Conservation (phyloP, 2,329 filamentous ascomycete species). For the Fusarium veterinarium region DNA sequence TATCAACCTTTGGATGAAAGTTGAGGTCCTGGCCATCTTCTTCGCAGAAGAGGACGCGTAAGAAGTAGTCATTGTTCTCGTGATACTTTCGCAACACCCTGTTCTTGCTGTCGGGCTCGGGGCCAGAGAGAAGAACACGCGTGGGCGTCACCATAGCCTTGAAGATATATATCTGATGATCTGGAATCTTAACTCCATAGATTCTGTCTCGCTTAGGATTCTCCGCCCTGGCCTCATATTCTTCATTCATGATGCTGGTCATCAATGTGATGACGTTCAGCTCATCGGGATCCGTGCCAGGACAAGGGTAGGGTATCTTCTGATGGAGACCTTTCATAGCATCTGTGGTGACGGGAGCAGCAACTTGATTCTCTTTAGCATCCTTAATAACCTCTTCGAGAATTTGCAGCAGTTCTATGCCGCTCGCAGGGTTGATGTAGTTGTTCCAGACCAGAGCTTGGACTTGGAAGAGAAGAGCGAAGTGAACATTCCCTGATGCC, state of each 20-base stretch:
- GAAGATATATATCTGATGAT: conserved; percentile 63
- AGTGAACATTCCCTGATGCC: conserved; percentile 50
- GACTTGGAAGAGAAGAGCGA: conserved; percentile 69
- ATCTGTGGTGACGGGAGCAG: conserved; percentile 59
- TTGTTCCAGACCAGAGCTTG: conserved; percentile 72
- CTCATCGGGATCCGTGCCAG: conserved; percentile 57
- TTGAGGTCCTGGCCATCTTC: conserved; percentile 75
- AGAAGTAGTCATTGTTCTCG: conserved; percentile 69
- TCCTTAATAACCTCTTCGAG: conserved; percentile 51
- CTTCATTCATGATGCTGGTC: conserved; percentile 52
- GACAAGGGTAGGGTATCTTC: conserved; percentile 65
- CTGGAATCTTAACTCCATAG: conserved; percentile 45
- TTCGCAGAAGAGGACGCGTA: conserved; percentile 79
- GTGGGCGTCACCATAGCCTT: conserved; percentile 70
- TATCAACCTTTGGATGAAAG: conserved; percentile 63
- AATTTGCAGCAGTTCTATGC: conserved; percentile 57
- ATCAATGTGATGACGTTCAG: conserved; percentile 57
- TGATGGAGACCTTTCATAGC: conserved; percentile 65
- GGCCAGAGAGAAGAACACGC: conserved; percentile 66
- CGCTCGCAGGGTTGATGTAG: conserved; percentile 67
- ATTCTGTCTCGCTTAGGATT: conserved; percentile 39
- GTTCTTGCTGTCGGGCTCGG: conserved; percentile 75
- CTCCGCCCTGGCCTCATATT: conserved; percentile 50
- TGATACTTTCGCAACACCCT: conserved; percentile 75
- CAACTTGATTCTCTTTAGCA: conserved; percentile 39